Evolutionary conservation across 2,329 filamentous ascomycete genomes (phyloP).

Genomic region (Epichloe glyceriae): DNA sequence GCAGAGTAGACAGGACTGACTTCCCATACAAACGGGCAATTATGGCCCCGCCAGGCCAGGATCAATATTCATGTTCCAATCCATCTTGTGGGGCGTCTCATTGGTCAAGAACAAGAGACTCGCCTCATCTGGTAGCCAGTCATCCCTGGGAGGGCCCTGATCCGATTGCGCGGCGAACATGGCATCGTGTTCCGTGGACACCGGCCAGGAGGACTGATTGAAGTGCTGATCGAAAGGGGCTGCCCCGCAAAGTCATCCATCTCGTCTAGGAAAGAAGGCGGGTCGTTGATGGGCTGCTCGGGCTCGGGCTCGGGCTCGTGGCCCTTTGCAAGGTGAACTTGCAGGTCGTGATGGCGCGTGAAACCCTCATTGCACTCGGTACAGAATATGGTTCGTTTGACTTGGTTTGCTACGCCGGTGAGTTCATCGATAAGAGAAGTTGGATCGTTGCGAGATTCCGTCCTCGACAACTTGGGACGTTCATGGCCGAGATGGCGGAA

Average conservation of each 20-base stretch:
- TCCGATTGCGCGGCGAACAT: slow-evolving; percentile 23
- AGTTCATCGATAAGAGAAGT: slow-evolving; percentile 29
- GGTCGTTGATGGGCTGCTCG: slow-evolving; percentile 7
- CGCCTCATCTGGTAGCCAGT: slow-evolving; percentile 31
- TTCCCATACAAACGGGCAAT: neutral
- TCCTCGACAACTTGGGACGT: slow-evolving; percentile 24
- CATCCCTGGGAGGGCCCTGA: slow-evolving; percentile 20
- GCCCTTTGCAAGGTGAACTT: slow-evolving; percentile 29
- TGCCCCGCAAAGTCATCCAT: slow-evolving; percentile 8
- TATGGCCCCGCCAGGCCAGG: slow-evolving; percentile 16
- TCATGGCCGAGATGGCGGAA: slow-evolving; percentile 58
- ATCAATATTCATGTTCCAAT: slow-evolving; percentile 20
- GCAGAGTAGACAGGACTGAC: too few species aligned
- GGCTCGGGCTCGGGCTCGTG: slow-evolving; percentile 6
- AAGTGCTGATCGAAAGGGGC: slow-evolving; percentile 11
- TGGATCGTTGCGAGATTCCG: slow-evolving; percentile 7
- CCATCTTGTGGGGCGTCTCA: slow-evolving; percentile 11
- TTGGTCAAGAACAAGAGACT: slow-evolving; percentile 28
- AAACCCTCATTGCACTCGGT: slow-evolving; percentile 34
- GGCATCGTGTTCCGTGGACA: slow-evolving; percentile 14
- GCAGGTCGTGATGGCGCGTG: slow-evolving; percentile 36
- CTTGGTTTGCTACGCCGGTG: slow-evolving; percentile 26
- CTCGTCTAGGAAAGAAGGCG: slow-evolving; percentile 13
- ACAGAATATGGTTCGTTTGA: slow-evolving; percentile 32
- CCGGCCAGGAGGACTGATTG: slow-evolving; percentile 13